A percentile compares a stretch with the other conserved stretches of the same genome.
phyloP scores from a whole-genome alignment of 208 protist species.

The Porcisia deanei region DNA sequence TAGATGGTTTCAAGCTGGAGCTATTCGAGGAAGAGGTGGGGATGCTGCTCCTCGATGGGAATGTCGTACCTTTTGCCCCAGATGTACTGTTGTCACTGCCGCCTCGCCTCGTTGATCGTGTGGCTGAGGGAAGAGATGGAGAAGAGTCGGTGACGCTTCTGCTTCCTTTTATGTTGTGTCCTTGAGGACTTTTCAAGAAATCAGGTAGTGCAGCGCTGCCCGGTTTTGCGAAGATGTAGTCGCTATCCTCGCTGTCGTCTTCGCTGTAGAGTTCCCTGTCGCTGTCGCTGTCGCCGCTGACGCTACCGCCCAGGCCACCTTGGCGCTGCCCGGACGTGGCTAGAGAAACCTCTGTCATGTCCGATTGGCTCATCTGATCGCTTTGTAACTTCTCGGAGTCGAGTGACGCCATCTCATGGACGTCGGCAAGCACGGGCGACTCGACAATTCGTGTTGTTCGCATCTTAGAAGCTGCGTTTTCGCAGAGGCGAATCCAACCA shows the following conservation, averaged over 20 bases:
- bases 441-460: neutral
- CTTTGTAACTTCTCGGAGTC: neutral
- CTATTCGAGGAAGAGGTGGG: constrained; percentile 44
- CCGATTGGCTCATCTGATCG: neutral
- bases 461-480: neutral
- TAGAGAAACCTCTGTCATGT: neutral
- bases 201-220: neutral
- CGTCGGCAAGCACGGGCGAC: neutral
- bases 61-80: neutral
- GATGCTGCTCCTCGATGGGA: neutral
- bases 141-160: neutral
- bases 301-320: neutral
- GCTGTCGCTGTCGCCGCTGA: constrained; percentile 12
- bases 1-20: constrained; percentile 27
- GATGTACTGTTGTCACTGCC: neutral
- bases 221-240: constrained; percentile 4
- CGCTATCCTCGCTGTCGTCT: constrained; percentile 26
- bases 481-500: neutral
- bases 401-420: neutral
- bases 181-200: neutral
- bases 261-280: constrained; percentile 35
- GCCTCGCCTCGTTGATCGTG: neutral
- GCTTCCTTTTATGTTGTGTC: neutral
- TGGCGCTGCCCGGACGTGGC: neutral
- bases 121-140: neutral